Base-by-base conservation (phyloP, 2,329 filamentous ascomycete species). In the Teratosphaeria pseudoeucalypti region DNA sequence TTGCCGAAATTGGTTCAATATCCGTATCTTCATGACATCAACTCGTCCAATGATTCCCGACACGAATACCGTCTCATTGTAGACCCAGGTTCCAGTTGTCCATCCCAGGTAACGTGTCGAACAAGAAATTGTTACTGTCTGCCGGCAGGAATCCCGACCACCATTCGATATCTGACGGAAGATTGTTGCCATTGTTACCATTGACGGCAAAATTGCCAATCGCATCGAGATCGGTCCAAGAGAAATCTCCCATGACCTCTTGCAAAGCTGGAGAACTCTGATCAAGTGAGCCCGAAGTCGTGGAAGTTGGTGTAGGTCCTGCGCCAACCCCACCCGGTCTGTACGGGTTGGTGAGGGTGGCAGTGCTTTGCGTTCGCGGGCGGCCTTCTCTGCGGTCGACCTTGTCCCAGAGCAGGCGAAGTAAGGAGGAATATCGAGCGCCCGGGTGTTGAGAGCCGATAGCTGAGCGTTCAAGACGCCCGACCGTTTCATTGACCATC, bases 191-290 rank as follows among this genome's bases (percentile, higher is more conserved):
- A 11, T 66, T 65, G 54, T 70, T 70, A 0, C 76, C 76, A 65
- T 77, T 76, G 57, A 79, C 73, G 0, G 76, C 77, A 60, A 79
- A 79, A 37, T 79, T 76, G 6, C 76, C 76, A 14, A 79, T 77
- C 14, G 77, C 77, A 60, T 73, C 68, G 2, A 79, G 66, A 67
- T 79, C 77, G 2, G 77, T 78, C 77, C 77, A 79, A 32, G 74
- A 76, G 64, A 79, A 79, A 60, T 79, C 77, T 7, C 77, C 77
- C 74, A 78, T 77, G 58, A 68, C 62, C 62, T 79, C 77, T 5
- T 75, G 76, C 12, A 77, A 66, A 29, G 74, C 74, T 0, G 76
- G 76, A 53, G 73, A 75, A 55, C 67, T 65, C n/a, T 70, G 66
- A 54, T 1, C 63, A 64, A 9, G 63, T 57, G 1, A 61, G 57